Evolutionary conservation across 2,329 filamentous ascomycete species (phyloP), one percentile per base, ranked within the genome.

Genomic region (Fusarium coicis): DNA sequence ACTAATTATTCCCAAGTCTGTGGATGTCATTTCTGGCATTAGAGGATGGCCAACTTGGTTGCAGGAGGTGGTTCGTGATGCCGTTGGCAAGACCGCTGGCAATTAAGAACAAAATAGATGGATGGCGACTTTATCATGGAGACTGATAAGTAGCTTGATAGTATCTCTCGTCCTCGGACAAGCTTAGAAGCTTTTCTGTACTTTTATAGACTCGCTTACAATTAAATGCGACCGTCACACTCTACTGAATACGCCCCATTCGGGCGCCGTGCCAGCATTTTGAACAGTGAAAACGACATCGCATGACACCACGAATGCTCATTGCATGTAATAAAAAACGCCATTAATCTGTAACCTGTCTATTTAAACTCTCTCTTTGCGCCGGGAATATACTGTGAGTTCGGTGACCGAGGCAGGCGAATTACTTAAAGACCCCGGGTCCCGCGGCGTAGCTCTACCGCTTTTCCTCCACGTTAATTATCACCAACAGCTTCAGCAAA

Each of bases 21-120:
- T 69, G 18, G 55, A 74, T 10, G 34, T 50, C 44, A 52, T 80
- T 19, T 77, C 80, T 9, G 77, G 76, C 12, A 70, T 87, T 39
- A 80, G 85, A 61, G 85, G 80, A 1, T 83, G 82, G 79, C 85
- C 83, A 4, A 80, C 76, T 2, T 84, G 83, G 83, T 7, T 79
- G 26, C 74, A 81, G 72, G 68, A 81, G 75, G 23, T 79, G 19
- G 6, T 79, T 72, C 82, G 79, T 64, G 81, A 84, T 55, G 30
- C 47, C 4, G 43, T 79, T 43, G 78, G 75, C 5, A 77, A 40
- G 44, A 61, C 47, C 19, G 61, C 68, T 5, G 62, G 49, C 15
- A 44, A 23, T 7, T 47, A 47, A 43, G 28, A 28, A 15, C 42
- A n/a, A 14, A 32, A 21, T 28, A 54, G 26, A 26, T 18, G 18